Conservation (phyloP, 2,329 filamentous ascomycete species). For the Trichophyton rubrum region DNA sequence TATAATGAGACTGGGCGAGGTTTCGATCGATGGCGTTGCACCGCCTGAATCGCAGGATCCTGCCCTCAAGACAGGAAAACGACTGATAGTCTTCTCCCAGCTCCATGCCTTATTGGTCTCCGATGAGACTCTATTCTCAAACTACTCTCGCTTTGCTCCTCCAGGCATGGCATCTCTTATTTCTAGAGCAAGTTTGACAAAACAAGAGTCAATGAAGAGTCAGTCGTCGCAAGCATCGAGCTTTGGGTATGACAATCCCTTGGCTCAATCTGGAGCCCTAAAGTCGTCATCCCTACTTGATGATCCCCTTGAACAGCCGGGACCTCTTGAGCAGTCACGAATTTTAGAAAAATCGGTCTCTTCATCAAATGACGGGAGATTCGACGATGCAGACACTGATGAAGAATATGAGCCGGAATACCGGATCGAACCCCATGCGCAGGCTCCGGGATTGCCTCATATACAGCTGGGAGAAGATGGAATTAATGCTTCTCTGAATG, state of each 20-base stretch:
- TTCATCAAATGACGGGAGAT: constrained; percentile 27
- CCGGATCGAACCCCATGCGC: neutral
- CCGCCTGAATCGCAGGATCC: constrained; percentile 16
- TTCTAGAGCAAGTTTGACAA: constrained; percentile 17
- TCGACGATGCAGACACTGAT: constrained; percentile 33
- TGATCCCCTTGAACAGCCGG: constrained; percentile 5
- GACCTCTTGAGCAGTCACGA: neutral
- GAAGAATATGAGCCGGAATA: constrained; percentile 15
- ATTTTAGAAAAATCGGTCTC: constrained; percentile 23
- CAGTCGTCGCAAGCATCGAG: constrained; percentile 10
- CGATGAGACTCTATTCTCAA: constrained; percentile 38
- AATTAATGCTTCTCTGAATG: neutral
- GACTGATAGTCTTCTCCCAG: constrained; percentile 33
- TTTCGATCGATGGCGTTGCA: constrained; percentile 24
- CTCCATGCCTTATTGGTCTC: constrained; percentile 37
- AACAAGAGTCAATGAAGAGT: neutral
- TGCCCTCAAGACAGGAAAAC: constrained; percentile 27
- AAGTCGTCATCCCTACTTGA: neutral
- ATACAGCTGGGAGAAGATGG: neutral
- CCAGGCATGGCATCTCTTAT: constrained; percentile 16
- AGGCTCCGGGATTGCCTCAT: neutral
- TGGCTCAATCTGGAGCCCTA: neutral
- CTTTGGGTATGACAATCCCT: neutral
- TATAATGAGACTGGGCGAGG: constrained; percentile 24
- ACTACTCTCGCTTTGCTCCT: constrained; percentile 28